Base-by-base conservation (phyloP, 129 eudicot genomes). In the Centella asiatica region DNA sequence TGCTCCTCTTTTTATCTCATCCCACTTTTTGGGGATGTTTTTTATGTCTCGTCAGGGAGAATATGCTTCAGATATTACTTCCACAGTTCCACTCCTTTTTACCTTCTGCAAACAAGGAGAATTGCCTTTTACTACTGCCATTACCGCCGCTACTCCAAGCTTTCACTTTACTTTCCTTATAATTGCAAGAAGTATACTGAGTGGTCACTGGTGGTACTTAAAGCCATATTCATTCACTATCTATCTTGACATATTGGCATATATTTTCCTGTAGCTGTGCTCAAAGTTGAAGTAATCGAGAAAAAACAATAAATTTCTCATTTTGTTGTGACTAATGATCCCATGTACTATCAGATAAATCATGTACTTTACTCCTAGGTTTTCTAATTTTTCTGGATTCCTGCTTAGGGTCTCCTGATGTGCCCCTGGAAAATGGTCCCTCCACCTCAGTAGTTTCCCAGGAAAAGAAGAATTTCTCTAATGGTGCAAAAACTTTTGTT, bases 401-500 rank as follows among this genome's bases (percentile, higher is more conserved):
- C 22, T 65, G 49, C 37, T 54, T 48, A 70, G 83, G 57, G 44
- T 44, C 55, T 47, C 34, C 76, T 46, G 40, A 53, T 59, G 50
- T 51, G 59, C 77, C 52, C 60, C 46, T 57, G 60, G 78, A 68
- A 60, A 71, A 75, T 46, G 63, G 65, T 64, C 67, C 71, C n/a
- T 60, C 72, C 60, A 62, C 77, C 40, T 42, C 65, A 56, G 45
- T 22, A 23, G 52, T 24, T 50, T 54, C 55, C 42, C 37, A 46
- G 28, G 68, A 44, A 68, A 80, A 80, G 60, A 59, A 70, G 60
- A 71, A 69, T 65, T 59, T 54, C 50, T 68, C 57, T 24, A 20
- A 40, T 49, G 19, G 49, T 68, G 79, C 87, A 52, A 77, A 77
- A 80, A 73, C 87, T 17, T 83, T 87, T 76, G 80, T 75, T 57